phyloP scores from a whole-genome alignment of 2,329 filamentous ascomycete genomes.

The Tympanopsis confertula region DNA sequence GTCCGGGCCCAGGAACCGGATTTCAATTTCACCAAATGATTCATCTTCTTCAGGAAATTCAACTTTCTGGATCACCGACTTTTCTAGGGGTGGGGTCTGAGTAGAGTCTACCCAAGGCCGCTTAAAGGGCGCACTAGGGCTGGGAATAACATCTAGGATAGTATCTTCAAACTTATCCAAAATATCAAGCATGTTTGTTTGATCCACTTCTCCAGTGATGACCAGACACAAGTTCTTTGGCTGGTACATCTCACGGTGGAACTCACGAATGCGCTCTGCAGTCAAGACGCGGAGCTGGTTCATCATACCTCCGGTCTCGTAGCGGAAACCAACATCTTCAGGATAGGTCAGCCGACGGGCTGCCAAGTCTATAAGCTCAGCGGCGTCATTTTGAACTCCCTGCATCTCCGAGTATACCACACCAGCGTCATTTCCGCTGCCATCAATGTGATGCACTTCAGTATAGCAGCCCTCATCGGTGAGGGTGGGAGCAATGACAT shows the following conservation, averaged over 20 bases:
- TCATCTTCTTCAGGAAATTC: conserved; percentile 97
- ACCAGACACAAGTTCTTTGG: conserved; percentile 87
- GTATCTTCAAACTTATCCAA: conserved; percentile 81
- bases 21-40: conserved; percentile 74
- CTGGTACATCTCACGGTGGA: conserved; percentile 95
- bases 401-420: conserved; percentile 99
- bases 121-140: conserved; percentile 63
- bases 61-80: conserved; percentile 65
- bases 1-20: conserved; percentile 77
- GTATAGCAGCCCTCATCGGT: conserved; percentile 90
- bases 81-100: conserved; percentile 59
- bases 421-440: conserved; percentile 84
- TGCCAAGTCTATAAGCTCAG: conserved; percentile 77
- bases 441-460: conserved; percentile 92
- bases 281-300: conserved; percentile 78
- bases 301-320: conserved; percentile 97
- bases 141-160: conserved; percentile 72
- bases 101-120: conserved; percentile 85
- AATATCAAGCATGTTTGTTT: conserved; percentile 66
- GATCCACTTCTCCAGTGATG: conserved; percentile 83
- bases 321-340: conserved; percentile 80
- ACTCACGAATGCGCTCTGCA: conserved; percentile 81
- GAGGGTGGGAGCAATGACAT: conserved; percentile 79
- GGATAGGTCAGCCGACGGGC: conserved; percentile 76
- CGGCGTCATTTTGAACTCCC: conserved; percentile 73